A percentile compares a stretch with the other conserved stretches of the same genome.
These are phyloP conservation scores for Trypanosoma mega DNA, from an alignment of 208 protist genomes.

Conservation along the genomic window DNA sequence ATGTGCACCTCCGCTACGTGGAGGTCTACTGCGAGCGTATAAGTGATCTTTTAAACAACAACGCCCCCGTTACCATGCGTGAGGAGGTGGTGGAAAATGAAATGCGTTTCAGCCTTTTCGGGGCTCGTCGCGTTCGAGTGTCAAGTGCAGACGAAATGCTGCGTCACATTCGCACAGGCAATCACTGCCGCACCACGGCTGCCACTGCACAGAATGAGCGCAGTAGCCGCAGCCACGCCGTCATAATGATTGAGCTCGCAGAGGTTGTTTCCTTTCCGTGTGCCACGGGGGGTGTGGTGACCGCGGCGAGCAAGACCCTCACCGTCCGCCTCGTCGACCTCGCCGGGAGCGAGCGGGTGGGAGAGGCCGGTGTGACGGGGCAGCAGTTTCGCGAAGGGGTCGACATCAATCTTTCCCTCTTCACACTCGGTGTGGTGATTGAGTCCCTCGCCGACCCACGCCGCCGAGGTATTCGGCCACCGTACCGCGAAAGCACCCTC, in stretches of 20 bases:
- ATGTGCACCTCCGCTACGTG: conserved; percentile 82
- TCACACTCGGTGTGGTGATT: conserved; percentile 86
- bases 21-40: conserved; percentile 92
- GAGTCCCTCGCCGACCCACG: conserved; percentile 68
- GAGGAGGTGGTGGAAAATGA: conserved; percentile 68
- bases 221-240: conserved; percentile 85
- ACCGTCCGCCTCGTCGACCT: conserved; percentile 85
- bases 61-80: conserved; percentile 48
- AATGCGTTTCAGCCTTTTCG: conserved; percentile 60
- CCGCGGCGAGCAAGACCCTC: conserved; percentile 62
- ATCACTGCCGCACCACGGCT: conserved; percentile 66
- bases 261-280: conserved; percentile 64
- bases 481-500: conserved; percentile 83
- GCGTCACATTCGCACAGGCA: conserved; percentile 62
- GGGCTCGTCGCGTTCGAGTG: conserved; percentile 50
- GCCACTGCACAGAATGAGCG: conserved; percentile 78
- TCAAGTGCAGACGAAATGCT: conserved; percentile 54
- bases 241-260: conserved; percentile 80
- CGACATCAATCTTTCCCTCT: conserved; percentile 86
- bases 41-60: conserved; percentile 79
- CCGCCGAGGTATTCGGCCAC: conserved; percentile 66
- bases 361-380: conserved; percentile 69
- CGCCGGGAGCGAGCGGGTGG: conserved; percentile 85
- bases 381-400: conserved; percentile 81
- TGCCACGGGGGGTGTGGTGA: conserved; percentile 48